These are phyloP conservation scores for Salmacisia buchloeana DNA, from an alignment of 1,284 basidiomycete genomes.

Conservation along the genomic window DNA sequence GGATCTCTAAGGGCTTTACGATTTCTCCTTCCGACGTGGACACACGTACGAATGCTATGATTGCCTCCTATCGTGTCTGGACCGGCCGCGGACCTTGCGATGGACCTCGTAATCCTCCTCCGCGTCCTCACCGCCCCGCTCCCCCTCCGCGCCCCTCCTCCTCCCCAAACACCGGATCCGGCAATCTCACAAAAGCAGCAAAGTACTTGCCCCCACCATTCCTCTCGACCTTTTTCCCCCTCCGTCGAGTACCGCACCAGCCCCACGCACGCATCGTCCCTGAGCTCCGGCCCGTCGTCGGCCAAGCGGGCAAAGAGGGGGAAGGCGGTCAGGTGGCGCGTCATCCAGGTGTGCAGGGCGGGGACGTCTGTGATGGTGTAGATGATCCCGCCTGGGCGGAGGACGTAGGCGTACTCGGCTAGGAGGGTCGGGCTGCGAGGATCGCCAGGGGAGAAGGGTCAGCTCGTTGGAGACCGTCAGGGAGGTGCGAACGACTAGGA, in stretches of 20 bases:
- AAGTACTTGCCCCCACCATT: conserved; percentile 85
- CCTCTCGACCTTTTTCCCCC: conserved; percentile 91
- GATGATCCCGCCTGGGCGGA: conserved; percentile 82
- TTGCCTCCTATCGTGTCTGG: no score
- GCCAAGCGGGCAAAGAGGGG: conserved; percentile 78
- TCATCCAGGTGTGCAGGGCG: conserved; percentile 95
- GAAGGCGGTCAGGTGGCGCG: conserved; percentile 72
- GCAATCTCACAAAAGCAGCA: conserved; percentile 64
- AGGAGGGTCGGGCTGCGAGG: conserved; percentile 66
- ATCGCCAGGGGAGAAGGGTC: background rate
- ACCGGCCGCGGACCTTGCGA: no score
- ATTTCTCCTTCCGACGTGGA: no score
- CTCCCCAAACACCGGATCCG: conserved; percentile 25
- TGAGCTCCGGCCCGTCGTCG: conserved; percentile 57
- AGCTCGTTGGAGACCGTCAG: conserved; percentile 17
- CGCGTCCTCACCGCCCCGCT: background rate
- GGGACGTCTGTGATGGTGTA: conserved; percentile 98
- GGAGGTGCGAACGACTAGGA: background rate
- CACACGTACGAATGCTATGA: no score
- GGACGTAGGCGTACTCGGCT: conserved; percentile 83
- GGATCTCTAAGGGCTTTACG: no score
- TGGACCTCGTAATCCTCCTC: background rate
- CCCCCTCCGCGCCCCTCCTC: conserved; percentile 10
- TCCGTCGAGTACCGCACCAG: conserved; percentile 58
- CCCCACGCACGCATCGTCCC: conserved; percentile 56